Evolutionary conservation across 768 basidiomycete genomes (phyloP).

Genomic region (Mycena filopes): DNA sequence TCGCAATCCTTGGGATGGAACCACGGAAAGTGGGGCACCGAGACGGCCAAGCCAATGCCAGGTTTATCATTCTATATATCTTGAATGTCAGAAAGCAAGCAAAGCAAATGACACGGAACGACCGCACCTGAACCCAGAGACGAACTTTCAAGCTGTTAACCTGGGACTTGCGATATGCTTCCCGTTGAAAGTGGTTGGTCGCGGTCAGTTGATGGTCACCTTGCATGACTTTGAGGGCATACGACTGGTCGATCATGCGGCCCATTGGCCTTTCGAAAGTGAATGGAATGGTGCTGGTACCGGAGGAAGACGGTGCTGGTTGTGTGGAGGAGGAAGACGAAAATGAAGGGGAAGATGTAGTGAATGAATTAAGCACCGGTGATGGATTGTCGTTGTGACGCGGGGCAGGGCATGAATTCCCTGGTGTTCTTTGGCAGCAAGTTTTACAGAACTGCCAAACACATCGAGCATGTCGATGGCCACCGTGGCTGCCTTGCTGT

Average conservation of each 20-base stretch:
- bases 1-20: background rate
- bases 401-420: background rate
- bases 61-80: background rate
- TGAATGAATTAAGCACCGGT: background rate
- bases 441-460: background rate
- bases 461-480: background rate
- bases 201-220: background rate
- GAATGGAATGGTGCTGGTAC: background rate
- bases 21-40: background rate
- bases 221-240: background rate
- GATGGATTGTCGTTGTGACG: background rate
- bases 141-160: background rate
- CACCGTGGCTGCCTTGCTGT: background rate
- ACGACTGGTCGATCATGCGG: background rate
- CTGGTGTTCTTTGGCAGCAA: background rate
- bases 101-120: too few relatives aligned
- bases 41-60: background rate
- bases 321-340: background rate
- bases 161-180: background rate
- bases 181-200: background rate
- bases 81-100: background rate
- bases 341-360: background rate
- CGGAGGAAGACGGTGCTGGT: too few relatives aligned
- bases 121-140: background rate
- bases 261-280: background rate